Base-by-base conservation (phyloP, 2,329 filamentous ascomycete species). In the Bipolaris cookei region DNA sequence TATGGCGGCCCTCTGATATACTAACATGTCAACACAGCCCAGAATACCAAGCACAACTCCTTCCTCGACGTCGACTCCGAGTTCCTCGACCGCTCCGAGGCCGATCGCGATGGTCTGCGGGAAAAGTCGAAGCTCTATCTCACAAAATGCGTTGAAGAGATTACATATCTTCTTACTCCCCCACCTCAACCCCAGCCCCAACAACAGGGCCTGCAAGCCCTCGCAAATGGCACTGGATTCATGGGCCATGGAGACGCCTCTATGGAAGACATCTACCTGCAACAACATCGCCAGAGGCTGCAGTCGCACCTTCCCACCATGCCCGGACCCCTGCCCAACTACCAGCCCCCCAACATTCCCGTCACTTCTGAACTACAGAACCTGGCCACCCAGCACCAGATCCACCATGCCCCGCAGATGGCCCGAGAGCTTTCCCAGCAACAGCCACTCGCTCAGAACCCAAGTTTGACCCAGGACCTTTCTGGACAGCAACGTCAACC, bases 131-230 rank as follows among this genome's bases (percentile, higher is more conserved):
- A 84, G 54, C 77, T 83, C 34, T 89, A 87, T 66, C 80, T 89
- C 30, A 84, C 83, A 54, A 88, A 87, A 75, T 89, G 86, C 69
- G 83, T 88, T 47, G 85, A 88, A 64, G 87, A 90, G 72, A 85
- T 90, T 48, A 85, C 86, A 3, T 90, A 89, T 67, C 84, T 89
- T 59, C 81, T 90, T 32, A 85, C 87, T 46, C 87, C 87, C n/a
- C 83, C 86, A 20, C 80, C 83, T 34, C 85, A 88, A 63, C 83
- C 85, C 47, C 82, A 83, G 18, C 83, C 84, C 37, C 80, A 81
- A 44, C 80, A 81, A 44, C 66, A 71, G n/a, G 70, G 67, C 18
- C 58, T 77, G 38, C 78, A 79, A 50, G 63, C 62, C 4, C 54
- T 77, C 21, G 69, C 67, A 35, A 77, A 76, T 48, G 69, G 70